A percentile compares a stretch with the other conserved stretches of the same genome.
Evolutionary conservation across 192 early-diverging fungal species (phyloP).

Genomic region (Coemansia sp.): DNA sequence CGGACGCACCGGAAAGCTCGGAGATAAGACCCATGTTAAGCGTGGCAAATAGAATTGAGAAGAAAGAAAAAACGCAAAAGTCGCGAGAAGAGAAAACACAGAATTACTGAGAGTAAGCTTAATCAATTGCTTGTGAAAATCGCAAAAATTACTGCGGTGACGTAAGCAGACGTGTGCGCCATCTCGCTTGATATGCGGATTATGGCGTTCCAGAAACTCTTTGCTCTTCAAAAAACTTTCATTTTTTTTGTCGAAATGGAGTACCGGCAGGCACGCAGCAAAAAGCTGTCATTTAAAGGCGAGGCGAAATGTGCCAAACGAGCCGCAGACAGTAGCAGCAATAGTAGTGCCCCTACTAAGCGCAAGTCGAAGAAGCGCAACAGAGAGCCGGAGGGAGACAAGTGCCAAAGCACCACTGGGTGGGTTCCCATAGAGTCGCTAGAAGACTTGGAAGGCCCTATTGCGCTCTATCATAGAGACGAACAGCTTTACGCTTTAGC

Average conservation of each 20-base stretch:
- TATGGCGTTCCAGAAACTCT: background rate
- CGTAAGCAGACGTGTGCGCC: background rate
- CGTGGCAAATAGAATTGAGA: background rate
- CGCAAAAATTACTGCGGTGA: background rate
- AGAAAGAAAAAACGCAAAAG: background rate
- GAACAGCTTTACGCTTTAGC: slow-evolving; percentile 16
- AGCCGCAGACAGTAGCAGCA: background rate
- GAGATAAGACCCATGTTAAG: slow-evolving; percentile 35
- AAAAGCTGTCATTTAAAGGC: slow-evolving; percentile 43
- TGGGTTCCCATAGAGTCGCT: slow-evolving; percentile 33
- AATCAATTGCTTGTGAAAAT: no score
- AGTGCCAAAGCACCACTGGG: background rate
- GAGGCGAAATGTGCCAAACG: slow-evolving; percentile 3
- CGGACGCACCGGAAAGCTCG: slow-evolving; percentile 22
- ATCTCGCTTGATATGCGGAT: background rate
- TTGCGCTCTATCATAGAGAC: slow-evolving; percentile 23
- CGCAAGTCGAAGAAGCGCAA: slow-evolving; percentile 10
- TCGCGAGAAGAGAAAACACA: no score
- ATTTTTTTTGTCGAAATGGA: slow-evolving; percentile 23
- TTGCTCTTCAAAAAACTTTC: background rate
- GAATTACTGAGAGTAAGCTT: no score
- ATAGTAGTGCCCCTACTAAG: background rate
- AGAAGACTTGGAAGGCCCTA: slow-evolving; percentile 32
- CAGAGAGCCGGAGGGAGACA: slow-evolving; percentile 10
- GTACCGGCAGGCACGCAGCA: slow-evolving; percentile 22